Evolutionary conservation across 1,284 basidiomycete species (phyloP), one percentile per base, ranked within the genome.

Genomic region (Papiliotrema flavescens): DNA sequence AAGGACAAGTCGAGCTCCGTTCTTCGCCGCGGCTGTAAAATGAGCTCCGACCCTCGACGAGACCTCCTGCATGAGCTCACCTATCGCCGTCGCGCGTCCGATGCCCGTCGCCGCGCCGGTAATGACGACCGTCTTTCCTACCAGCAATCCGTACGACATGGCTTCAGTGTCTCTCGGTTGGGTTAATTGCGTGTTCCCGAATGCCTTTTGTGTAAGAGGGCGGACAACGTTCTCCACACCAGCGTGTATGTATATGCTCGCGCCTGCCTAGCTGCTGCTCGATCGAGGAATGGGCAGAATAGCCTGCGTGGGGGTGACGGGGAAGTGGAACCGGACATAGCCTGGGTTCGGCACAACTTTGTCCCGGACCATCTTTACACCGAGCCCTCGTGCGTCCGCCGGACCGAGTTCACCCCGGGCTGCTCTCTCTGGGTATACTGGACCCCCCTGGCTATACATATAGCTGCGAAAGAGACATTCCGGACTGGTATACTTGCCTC

Each of bases 61-160:
- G 34, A 19, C 8, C n/a, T 47, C 17, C 47, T 20, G 26, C 14
- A 5, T 39, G 17, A 17, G 3, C 67, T 83, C 81, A 53, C 74
- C 73, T 8, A 88, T 70, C 5, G 86, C 86, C 59, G 84, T 85
- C n/a, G 84, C 86, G 47, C 85, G 80, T 19, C 88, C 88, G 53
- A 90, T 90, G n/a, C 88, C 87, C 54, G 85, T 80, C n/a, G 85
- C 87, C 19, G 85, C 80, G 32, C 88, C 88, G 14, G 87, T 89
- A 63, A 89, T 85, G 56, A 83, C 83, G 19, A 88, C 83, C 26
- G 87, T 75, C 68, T 88, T 88, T 65, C 80, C 78, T 14, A 76
- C 69, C 14, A 87, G 81, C n/a, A 70, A 66, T 22, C 57, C 57
- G 52, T 54, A 54, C 17, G 60, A 44, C 51, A 58, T 59, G 36